Base-by-base conservation (phyloP, 306 rosid species). In the Quercus gilva region DNA sequence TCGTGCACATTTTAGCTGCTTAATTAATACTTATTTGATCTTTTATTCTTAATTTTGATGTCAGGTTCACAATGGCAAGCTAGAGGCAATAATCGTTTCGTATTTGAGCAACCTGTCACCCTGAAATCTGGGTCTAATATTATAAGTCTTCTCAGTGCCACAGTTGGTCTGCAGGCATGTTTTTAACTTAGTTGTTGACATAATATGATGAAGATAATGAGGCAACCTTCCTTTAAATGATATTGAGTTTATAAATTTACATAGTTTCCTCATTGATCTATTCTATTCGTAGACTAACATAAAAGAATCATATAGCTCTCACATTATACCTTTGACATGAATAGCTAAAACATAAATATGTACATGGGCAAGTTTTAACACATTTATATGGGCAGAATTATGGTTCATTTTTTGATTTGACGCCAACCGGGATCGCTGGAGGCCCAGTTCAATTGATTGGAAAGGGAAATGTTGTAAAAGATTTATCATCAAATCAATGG, bases 91-190 rank as follows among this genome's bases (percentile, higher is more conserved):
- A 63, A 2, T 71, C 72, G 67, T 59, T 88, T 83, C 26, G 52
- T 77, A 4, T 84, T 78, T 19, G 90, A 88, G 82, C 45, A 70
- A 4, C 71, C 69, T 5, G 56, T 90, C 60, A 80, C 80, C 73
- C 19, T 90, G 64, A 80, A 76, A 1, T 79, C 67, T 0, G 91
- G 94, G 52, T 79, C 56, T 72, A 90, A 88, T 64, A 1, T 21
- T 13, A 80, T 90, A 23, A 79, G 91, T 19, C 41, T 89, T 19
- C 86, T 89, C 2, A 91, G 95, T 73, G 91, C 45, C 41, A 89
- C 90, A 0, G 81, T 81, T 59, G 92, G 91, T 61, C 84, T 80
- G 31, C 80, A 83, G 83, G 90, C 82, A 51, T 1, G 53, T 59
- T 10, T 26, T 33, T 23, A 52, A 61, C 15, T 71, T 5, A 59